phyloP scores from a whole-genome alignment of 345 rosid species.

The Bretschneidera sinensis region DNA sequence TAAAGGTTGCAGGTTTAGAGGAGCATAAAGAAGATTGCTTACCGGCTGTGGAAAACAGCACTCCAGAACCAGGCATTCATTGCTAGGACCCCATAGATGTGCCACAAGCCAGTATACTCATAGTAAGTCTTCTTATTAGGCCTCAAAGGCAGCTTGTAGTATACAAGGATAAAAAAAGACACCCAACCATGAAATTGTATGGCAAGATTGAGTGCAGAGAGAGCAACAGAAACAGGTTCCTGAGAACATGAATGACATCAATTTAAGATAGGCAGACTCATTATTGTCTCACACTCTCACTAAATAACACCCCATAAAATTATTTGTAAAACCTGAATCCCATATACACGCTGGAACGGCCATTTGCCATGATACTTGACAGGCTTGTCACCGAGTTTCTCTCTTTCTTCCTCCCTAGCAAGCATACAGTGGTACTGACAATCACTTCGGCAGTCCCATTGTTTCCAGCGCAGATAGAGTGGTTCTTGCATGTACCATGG shows the following conservation, averaged over 20 bases:
- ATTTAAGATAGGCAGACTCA: background rate
- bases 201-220: constrained; percentile 72
- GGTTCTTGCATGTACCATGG: constrained; percentile 93
- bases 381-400: constrained; percentile 55
- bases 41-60: constrained; percentile 83
- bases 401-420: constrained; percentile 73
- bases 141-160: constrained; percentile 70
- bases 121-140: constrained; percentile 61
- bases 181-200: constrained; percentile 90
- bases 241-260: constrained; percentile 20
- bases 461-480: constrained; percentile 78
- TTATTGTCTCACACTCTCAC: constrained; percentile 2
- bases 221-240: constrained; percentile 87
- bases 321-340: constrained; percentile 49
- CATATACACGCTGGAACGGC: constrained; percentile 77
- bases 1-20: background rate
- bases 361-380: constrained; percentile 87
- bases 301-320: constrained; percentile 1
- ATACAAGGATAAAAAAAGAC: constrained; percentile 75
- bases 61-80: constrained; percentile 92
- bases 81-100: constrained; percentile 63
- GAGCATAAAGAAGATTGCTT: constrained; percentile 21
- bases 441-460: constrained; percentile 79
- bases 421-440: constrained; percentile 81
- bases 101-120: constrained; percentile 71